Evolutionary conservation across 352 stramenopile genomes (phyloP).

Genomic region (Phytopythium boreale): DNA sequence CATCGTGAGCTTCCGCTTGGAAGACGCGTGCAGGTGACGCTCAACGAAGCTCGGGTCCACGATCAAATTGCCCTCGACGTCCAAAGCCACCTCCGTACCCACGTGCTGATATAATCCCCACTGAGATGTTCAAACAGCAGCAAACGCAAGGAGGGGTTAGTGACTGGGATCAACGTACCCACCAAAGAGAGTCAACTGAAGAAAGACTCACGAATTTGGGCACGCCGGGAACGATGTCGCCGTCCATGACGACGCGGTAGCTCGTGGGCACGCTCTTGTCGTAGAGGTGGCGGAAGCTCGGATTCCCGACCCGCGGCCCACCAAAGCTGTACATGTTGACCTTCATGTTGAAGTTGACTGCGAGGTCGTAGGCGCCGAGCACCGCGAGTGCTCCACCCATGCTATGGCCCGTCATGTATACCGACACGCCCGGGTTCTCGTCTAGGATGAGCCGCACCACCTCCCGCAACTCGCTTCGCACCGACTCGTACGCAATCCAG

Average conservation of each 20-base stretch:
- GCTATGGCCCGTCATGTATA: conserved; percentile 92
- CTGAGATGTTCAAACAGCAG: conserved; percentile 16
- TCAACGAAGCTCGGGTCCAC: conserved; percentile 83
- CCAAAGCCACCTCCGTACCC: conserved; percentile 65
- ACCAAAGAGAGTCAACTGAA: background rate
- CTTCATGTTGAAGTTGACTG: conserved; percentile 82
- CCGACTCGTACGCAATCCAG: conserved; percentile 82
- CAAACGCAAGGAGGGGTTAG: background rate
- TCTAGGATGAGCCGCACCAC: conserved; percentile 75
- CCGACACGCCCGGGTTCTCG: conserved; percentile 76
- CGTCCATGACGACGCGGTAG: conserved; percentile 82
- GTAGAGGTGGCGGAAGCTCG: conserved; percentile 74
- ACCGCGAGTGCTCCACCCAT: conserved; percentile 90
- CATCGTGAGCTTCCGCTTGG: conserved; percentile 60
- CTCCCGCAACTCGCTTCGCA: conserved; percentile 74
- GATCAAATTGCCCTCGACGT: conserved; percentile 73
- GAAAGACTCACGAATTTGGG: conserved; percentile 59
- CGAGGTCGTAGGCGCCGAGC: conserved; percentile 83
- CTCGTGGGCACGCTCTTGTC: conserved; percentile 72
- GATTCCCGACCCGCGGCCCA: conserved; percentile 81
- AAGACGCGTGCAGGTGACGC: conserved; percentile 63
- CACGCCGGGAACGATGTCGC: conserved; percentile 73
- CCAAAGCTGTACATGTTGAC: conserved; percentile 91
- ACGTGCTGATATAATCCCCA: conserved; percentile 79
- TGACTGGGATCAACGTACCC: background rate